Percentiles rank a stretch among this genome's conserved stretches.
These are phyloP conservation scores for Lecanicillium sp. DNA, from an alignment of 2,329 filamentous ascomycete species.

Conservation along the genomic window DNA sequence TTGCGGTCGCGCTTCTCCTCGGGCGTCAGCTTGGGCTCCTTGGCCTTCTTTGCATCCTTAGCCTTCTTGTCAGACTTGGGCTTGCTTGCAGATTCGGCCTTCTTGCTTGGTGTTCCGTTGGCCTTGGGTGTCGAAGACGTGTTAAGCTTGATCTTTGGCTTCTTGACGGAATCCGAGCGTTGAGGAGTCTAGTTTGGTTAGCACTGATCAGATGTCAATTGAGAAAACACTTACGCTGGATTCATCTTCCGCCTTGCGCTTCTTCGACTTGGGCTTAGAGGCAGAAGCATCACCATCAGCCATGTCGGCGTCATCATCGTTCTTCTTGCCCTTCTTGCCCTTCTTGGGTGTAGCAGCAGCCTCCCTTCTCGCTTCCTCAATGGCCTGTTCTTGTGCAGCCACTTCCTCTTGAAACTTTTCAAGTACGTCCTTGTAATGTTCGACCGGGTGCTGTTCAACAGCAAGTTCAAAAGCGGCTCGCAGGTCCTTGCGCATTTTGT, in stretches of 20 bases:
- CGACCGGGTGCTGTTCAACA: constrained; percentile 67
- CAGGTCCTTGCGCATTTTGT: constrained; percentile 76
- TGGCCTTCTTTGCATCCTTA: constrained; percentile 50
- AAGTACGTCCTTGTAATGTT: constrained; percentile 79
- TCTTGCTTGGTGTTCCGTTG: constrained; percentile 57
- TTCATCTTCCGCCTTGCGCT: constrained; percentile 85
- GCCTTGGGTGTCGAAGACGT: constrained; percentile 63
- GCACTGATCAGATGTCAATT: constrained; percentile 4
- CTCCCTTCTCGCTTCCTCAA: constrained; percentile 38
- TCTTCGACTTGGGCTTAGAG: constrained; percentile 66
- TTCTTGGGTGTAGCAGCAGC: constrained; percentile 31
- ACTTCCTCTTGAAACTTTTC: constrained; percentile 61
- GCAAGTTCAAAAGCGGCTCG: constrained; percentile 76
- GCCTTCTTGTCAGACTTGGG: constrained; percentile 48
- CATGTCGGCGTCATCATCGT: constrained; percentile 56
- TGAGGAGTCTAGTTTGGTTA: constrained; percentile 42
- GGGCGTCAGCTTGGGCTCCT: constrained; percentile 52
- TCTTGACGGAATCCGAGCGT: constrained; percentile 57
- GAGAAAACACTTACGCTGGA: constrained; percentile 37
- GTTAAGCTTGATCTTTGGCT: constrained; percentile 61
- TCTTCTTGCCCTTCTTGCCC: constrained; percentile 20
- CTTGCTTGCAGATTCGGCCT: constrained; percentile 49
- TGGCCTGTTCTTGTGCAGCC: constrained; percentile 49
- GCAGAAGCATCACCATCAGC: constrained; percentile 51
- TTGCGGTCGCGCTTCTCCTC: constrained; percentile 55